Base-by-base conservation (phyloP, 805 yeast species). In the Jamesozyma gamospora region DNA sequence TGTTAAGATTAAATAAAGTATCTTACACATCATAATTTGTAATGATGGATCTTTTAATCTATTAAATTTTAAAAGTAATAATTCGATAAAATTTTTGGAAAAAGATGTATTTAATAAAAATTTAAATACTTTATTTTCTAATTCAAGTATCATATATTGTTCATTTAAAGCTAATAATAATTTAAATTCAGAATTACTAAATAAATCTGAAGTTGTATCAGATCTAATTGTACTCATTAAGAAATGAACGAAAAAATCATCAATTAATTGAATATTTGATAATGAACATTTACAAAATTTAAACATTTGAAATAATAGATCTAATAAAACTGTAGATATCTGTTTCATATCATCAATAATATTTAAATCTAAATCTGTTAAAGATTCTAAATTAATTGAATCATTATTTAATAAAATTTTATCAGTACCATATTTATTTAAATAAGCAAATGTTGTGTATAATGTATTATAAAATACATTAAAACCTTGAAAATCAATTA, bases 81-180 rank as follows among this genome's bases (percentile, higher is more conserved):
- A 73, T 39, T 84, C 84, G 24, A 79, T 75, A 44, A 87, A 79
- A 33, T 69, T 65, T 21, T 70, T 70, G 36, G 71, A 74, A 13
- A 62, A 55, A 12, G 65, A 49, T 21, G 69, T 64, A 25, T 61
- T 54, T 30, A 71, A 62, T 40, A 88, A 56, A 3, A 72, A 70
- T 4, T 69, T 65, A 51, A 82, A 74, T 2, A 83, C 80, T 42
- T 71, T 72, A 49, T 77, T 73, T 33, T 55, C 55, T 19, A 65
- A 47, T 51, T 48, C 66, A 45, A 74, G 63, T 30, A 85, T 80
- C 79, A 88, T 75, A 59, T 76, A 88, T 60, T 88, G 96, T 56
- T 88, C 96, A 60, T 88, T 88, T 19, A 88, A 64, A 1, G 86
- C 78, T 30, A 88, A 64, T 11, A 88, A 58, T 13, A 84, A 63